Base-by-base conservation (phyloP, 805 yeast species). In the Priceomyces melissophilus region DNA sequence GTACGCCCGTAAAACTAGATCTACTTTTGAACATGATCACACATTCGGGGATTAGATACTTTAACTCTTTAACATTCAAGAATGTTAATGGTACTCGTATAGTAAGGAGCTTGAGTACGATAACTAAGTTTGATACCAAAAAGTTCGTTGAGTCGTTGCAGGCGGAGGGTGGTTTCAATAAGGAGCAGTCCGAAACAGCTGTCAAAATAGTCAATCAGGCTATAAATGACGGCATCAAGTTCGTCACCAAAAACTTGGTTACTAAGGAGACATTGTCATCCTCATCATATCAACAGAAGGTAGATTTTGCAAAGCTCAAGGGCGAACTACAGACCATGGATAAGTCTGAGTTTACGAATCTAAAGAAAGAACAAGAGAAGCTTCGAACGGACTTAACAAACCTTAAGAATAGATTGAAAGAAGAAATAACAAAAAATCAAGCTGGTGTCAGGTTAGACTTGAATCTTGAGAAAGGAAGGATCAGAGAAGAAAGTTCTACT, bases 251-350 rank as follows among this genome's bases (percentile, higher is more conserved):
- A 30, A 84, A 84, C 54, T 66, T 91, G 42, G 95, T 91, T n/a
- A 79, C 89, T 17, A 83, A 88, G 52, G 96, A 89, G 52, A 81
- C 83, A 33, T 73, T 91, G 34, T 81, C 87, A 25, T 81, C 89
- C 49, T 77, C 89, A 56, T 84, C 96, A 3, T 93, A 93, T 61
- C 96, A 91, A 59, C 98, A 93, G 55, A 87, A 91, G 53, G 97
- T 93, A 26, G 98, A 93, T 58, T 91, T 93, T 72, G 93, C 96
- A 30, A 91, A 91, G 57, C 75, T 93, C 45, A 84, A 90, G 56
- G 95, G 96, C 26, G 98, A 91, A 60, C 73, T 93, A 32, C 90
- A 88, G 53, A 81, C 88, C 37, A 78, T 87, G 62, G 98, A 93
- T 65, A 81, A 82, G 57, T 76, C 88, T 20, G 98, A 93, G 54